Conservation (phyloP, 306 rosid genomes). For the Cicer chorassanicum region DNA sequence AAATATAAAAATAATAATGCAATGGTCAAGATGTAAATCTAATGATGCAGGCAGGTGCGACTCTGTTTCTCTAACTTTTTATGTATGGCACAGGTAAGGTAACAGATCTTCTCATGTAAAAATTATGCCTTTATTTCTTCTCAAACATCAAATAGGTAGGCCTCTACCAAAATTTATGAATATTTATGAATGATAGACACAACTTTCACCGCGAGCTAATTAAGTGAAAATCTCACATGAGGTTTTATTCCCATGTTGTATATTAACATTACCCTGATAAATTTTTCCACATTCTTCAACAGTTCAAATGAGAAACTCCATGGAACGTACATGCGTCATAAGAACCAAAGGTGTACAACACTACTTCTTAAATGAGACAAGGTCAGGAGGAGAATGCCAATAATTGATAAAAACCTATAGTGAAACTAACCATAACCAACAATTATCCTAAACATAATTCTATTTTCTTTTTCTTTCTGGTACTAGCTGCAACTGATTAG, state of each 20-base stretch:
- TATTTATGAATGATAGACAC: background rate
- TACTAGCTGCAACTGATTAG: background rate
- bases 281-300: conserved; percentile 19
- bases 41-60: conserved; percentile 13
- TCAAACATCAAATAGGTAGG: conserved; percentile 4
- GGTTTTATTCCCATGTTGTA: background rate
- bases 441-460: conserved; percentile 20
- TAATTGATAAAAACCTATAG: conserved; percentile 10
- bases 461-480: conserved; percentile 24
- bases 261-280: background rate
- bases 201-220: conserved; percentile 13
- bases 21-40: conserved; percentile 15
- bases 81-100: background rate
- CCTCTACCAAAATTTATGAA: conserved; percentile 5
- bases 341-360: background rate
- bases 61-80: conserved; percentile 6
- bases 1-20: conserved; percentile 10
- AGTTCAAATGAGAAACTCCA: conserved; percentile 18
- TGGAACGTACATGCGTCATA: conserved; percentile 16
- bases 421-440: conserved; percentile 29
- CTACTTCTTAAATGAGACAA: conserved; percentile 27
- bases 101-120: conserved; percentile 6
- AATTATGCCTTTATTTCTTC: background rate
- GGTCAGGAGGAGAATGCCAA: conserved; percentile 20
- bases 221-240: conserved; percentile 4